Base-by-base conservation (phyloP, 495 filamentous ascomycete species). In the Neurospora discreta region DNA sequence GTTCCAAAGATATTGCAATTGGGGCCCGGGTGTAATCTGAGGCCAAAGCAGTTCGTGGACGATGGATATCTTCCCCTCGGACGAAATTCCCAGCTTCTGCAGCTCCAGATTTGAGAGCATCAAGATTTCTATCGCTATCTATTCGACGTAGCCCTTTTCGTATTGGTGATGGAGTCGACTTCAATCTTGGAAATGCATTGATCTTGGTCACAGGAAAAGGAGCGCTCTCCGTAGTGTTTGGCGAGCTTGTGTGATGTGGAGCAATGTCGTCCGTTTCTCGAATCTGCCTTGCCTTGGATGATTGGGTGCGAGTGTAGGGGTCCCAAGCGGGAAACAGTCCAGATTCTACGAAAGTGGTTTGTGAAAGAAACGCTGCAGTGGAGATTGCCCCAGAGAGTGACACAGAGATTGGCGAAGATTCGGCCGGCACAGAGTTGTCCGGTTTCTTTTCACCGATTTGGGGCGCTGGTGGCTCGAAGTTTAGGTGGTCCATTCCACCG, bases 121-220 rank as follows among this genome's bases (percentile, higher is more conserved):
- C 42, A 20, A 77, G 72, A 38, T 42, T 69, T 18, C 76, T 74
- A 13, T 71, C 70, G 23, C 76, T 77, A 13, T 77, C 76, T 15
- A 73, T 52, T 23, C 76, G 74, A 36, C 73, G 76, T 13, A 77
- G 67, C 8, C 39, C 15, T 23, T 46, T 39, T 43, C 43, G 6
- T 41, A 39, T 2, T 42, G 68, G 20, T 44, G 69, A 3, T 16
- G 36, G 4, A 16, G 39, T 33, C 15, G 52, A 18, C 30, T 33
- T 65, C 52, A 65, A 30, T 11, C 5, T 23, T 30, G 13, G 10
- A 33, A 30, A 33, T 18, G 16, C 52, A 16, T 8, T 65, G 52
- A 26, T 18, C 15, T 18, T 65, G 26, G 52, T 8, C 15, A 65
- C 52, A 30, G 1, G 13, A 18, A 33, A 26, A 16, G 52, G 8